Evolutionary conservation across 305 asterid genomes (phyloP).

Genomic region (Fraxinus sp.): DNA sequence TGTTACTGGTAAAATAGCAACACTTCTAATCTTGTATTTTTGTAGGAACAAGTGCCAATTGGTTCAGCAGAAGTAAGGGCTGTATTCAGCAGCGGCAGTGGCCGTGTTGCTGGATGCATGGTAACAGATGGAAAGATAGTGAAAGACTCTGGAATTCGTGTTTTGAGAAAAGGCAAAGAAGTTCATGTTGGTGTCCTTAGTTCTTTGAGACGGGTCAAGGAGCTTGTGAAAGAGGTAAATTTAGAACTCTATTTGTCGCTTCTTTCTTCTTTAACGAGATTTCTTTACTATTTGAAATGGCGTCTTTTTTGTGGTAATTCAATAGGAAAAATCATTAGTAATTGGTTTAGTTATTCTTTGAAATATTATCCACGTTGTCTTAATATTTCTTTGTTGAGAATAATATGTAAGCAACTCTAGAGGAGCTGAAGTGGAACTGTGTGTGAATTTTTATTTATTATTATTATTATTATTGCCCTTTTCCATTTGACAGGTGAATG

Average conservation of each 20-base stretch:
- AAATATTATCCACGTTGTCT: background rate
- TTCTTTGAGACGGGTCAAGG: conserved; percentile 88
- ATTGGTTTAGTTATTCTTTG: background rate
- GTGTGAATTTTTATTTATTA: background rate
- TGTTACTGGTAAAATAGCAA: conserved; percentile 13
- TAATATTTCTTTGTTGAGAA: background rate
- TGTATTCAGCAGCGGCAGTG: conserved; percentile 96
- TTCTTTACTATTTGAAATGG: background rate
- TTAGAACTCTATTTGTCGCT: conserved; percentile 10
- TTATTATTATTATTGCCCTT: background rate
- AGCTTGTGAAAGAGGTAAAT: conserved; percentile 88
- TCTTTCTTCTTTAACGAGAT: conserved; percentile 13
- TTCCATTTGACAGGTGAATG: conserved; percentile 65
- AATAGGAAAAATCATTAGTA: background rate
- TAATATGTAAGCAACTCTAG: background rate
- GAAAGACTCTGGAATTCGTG: conserved; percentile 85
- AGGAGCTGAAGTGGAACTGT: background rate
- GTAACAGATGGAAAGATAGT: conserved; percentile 86
- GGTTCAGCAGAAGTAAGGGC: conserved; percentile 93
- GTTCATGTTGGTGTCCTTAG: conserved; percentile 72
- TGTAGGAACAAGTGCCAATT: conserved; percentile 84
- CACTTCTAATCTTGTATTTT: conserved; percentile 3
- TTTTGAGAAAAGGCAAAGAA: conserved; percentile 69
- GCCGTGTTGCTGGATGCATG: conserved; percentile 98
- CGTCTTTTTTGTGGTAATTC: background rate